These are phyloP conservation scores for Fusarium duplospermum DNA, from an alignment of 2,329 filamentous ascomycete species.

Conservation along the genomic window DNA sequence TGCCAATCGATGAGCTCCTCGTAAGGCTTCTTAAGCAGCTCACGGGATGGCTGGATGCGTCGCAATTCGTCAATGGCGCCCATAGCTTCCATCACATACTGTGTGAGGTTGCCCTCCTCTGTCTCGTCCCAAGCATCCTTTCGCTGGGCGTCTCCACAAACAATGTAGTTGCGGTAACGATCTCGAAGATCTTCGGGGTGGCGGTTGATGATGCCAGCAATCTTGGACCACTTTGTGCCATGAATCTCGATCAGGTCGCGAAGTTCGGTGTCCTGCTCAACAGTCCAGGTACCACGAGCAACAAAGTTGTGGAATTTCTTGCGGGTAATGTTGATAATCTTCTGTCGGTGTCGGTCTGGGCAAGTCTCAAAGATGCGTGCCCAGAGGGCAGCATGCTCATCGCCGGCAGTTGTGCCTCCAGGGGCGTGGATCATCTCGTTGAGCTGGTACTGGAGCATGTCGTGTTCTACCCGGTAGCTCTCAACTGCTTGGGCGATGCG, in stretches of 20 bases:
- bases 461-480: slow-evolving; percentile 56
- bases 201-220: slow-evolving; percentile 72
- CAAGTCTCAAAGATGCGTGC: slow-evolving; percentile 58
- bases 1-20: slow-evolving; percentile 74
- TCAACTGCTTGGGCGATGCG: slow-evolving; percentile 57
- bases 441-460: slow-evolving; percentile 58
- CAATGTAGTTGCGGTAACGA: slow-evolving; percentile 75
- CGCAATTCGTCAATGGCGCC: slow-evolving; percentile 57
- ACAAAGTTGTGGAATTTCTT: slow-evolving; percentile 75
- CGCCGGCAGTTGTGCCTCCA: slow-evolving; percentile 51
- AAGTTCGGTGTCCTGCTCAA: slow-evolving; percentile 52
- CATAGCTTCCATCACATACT: slow-evolving; percentile 65
- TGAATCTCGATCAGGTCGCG: slow-evolving; percentile 50
- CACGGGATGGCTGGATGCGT: slow-evolving; percentile 46
- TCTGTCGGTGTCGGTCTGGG: slow-evolving; percentile 63
- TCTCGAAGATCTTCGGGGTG: slow-evolving; percentile 75
- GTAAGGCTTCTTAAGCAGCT: slow-evolving; percentile 54
- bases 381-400: slow-evolving; percentile 61
- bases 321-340: slow-evolving; percentile 67
- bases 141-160: slow-evolving; percentile 65
- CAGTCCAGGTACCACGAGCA: slow-evolving; percentile 60
- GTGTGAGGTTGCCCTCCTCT: slow-evolving; percentile 67
- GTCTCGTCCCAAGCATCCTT: slow-evolving; percentile 69
- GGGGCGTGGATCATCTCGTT: slow-evolving; percentile 58
- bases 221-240: slow-evolving; percentile 68